These are phyloP conservation scores for Diaporthe batatas DNA, from an alignment of 2,329 filamentous ascomycete species.

Conservation along the genomic window DNA sequence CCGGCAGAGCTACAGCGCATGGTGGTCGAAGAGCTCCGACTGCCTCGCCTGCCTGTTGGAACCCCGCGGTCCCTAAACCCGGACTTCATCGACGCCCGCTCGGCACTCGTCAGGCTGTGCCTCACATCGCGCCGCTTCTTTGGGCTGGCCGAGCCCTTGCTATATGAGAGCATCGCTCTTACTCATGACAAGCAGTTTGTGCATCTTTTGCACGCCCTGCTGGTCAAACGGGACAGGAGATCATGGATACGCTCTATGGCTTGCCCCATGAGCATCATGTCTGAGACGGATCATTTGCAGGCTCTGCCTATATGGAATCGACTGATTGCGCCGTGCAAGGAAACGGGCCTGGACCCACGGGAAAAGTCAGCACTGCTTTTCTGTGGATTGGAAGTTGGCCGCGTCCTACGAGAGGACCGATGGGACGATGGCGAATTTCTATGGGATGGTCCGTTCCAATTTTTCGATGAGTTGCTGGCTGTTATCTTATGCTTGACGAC, in stretches of 20 bases:
- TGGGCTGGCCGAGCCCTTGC: conserved; percentile 1
- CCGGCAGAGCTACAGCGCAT: conserved; percentile 7
- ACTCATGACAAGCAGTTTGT: conserved; percentile 1
- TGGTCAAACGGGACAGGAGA: neutral
- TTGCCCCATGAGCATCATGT: conserved; percentile 3
- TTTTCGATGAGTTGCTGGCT: conserved; percentile 2
- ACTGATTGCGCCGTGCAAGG: neutral
- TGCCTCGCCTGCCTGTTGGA: conserved; percentile 1
- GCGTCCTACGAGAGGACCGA: neutral
- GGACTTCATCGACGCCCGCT: neutral
- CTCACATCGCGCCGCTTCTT: conserved; percentile 6
- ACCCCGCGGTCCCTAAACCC: neutral
- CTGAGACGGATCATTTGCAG: neutral
- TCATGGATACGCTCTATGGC: conserved; percentile 8
- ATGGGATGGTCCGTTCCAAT: too few species aligned
- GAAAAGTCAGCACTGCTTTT: neutral
- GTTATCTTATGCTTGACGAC: conserved; percentile 2
- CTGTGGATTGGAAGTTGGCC: neutral
- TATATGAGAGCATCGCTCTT: conserved; percentile 8
- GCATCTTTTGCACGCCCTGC: neutral
- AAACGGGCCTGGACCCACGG: neutral
- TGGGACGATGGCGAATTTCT: too few species aligned
- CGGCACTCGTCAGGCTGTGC: neutral
- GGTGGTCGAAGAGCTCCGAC: neutral
- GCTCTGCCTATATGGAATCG: neutral